Conservation (phyloP, 2,329 filamentous ascomycete species). For the Fusarium nygamai region DNA sequence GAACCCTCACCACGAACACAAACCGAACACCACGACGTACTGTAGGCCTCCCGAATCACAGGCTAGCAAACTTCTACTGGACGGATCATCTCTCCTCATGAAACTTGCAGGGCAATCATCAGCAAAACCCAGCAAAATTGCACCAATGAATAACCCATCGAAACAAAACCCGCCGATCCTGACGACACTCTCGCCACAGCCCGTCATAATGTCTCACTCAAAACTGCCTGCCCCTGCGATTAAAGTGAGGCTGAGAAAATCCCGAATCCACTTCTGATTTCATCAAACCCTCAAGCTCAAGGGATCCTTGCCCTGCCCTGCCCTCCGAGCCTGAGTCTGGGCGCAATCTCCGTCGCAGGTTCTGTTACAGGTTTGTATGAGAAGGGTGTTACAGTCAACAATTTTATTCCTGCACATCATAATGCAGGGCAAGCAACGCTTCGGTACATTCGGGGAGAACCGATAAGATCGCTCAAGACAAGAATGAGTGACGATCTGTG, state of each 20-base stretch:
- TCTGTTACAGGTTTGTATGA: slow-evolving; percentile 39
- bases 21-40: neutral
- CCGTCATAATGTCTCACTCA: slow-evolving; percentile 15
- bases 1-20: neutral
- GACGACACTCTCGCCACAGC: slow-evolving; percentile 27
- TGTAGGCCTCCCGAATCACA: neutral
- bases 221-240: slow-evolving; percentile 13
- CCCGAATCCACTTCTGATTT: slow-evolving; percentile 13
- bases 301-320: slow-evolving; percentile 8
- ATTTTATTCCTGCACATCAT: slow-evolving; percentile 20
- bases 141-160: slow-evolving; percentile 11
- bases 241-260: slow-evolving; percentile 30
- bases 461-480: slow-evolving; percentile 4
- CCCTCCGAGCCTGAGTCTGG: slow-evolving; percentile 1
- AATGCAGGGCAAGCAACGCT: neutral
- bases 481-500: neutral
- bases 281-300: neutral
- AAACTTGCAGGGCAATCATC: slow-evolving; percentile 4
- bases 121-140: slow-evolving; percentile 12
- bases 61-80: neutral
- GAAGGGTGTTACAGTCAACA: slow-evolving; percentile 2
- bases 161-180: slow-evolving; percentile 18
- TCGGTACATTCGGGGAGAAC: neutral
- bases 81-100: neutral
- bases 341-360: slow-evolving; percentile 37